Conservation (phyloP, 2,329 filamentous ascomycete genomes). For the Colletotrichum horii region DNA sequence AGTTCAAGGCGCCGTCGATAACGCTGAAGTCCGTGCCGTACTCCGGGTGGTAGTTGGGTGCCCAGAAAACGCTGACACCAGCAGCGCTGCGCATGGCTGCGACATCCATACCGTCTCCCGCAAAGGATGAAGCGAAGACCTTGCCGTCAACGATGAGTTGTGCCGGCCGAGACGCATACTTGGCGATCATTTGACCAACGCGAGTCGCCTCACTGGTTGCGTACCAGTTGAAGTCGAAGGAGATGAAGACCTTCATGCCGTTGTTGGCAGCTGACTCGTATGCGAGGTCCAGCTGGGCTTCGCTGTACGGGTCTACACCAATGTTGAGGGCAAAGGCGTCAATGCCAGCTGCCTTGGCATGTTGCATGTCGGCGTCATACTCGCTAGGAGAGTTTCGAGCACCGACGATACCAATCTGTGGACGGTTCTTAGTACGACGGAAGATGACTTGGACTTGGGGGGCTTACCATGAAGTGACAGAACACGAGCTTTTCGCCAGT, state of each 20-base stretch:
- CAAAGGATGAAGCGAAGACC: slow-evolving; percentile 60
- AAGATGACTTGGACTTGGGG: neutral
- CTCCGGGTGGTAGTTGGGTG: slow-evolving; percentile 54
- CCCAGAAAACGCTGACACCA: slow-evolving; percentile 50
- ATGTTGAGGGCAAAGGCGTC: slow-evolving; percentile 58
- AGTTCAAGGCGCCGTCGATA: slow-evolving; percentile 50
- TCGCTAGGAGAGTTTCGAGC: slow-evolving; percentile 45
- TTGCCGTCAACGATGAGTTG: slow-evolving; percentile 55
- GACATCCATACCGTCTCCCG: slow-evolving; percentile 51
- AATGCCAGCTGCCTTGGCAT: slow-evolving; percentile 43
- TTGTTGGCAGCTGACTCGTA: slow-evolving; percentile 53
- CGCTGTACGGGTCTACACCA: slow-evolving; percentile 46
- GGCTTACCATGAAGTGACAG: slow-evolving; percentile 46
- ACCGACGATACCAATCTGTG: slow-evolving; percentile 48
- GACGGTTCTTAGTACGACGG: neutral
- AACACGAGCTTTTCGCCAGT: slow-evolving; percentile 35
- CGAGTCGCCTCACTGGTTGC: slow-evolving; percentile 35
- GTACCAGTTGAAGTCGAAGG: slow-evolving; percentile 62
- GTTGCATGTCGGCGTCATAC: slow-evolving; percentile 52
- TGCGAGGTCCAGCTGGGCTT: slow-evolving; percentile 51
- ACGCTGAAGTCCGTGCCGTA: slow-evolving; percentile 40
- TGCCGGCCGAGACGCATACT: slow-evolving; percentile 46
- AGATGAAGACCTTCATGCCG: slow-evolving; percentile 60
- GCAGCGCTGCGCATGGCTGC: slow-evolving; percentile 44
- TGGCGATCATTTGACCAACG: slow-evolving; percentile 49